These are phyloP conservation scores for Parmelia sp. DNA, from an alignment of 495 filamentous ascomycete genomes.

Conservation along the genomic window DNA sequence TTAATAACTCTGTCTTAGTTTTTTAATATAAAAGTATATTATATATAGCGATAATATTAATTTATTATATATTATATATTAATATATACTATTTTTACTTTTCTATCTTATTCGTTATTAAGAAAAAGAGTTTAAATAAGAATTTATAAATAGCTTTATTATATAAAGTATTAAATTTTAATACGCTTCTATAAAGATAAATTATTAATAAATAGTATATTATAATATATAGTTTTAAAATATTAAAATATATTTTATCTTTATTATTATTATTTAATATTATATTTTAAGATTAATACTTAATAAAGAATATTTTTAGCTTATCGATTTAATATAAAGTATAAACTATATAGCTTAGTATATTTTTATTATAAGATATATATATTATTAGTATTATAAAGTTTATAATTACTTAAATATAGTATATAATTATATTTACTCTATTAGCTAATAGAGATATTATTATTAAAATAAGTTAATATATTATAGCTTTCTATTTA, in stretches of 20 bases:
- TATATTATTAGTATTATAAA: not conserved
- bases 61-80: not conserved
- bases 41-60: not conserved
- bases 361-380: conserved; percentile 2
- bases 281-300: not conserved
- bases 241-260: not conserved
- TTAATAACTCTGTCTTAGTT: not conserved
- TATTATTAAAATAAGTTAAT: conserved; percentile 9
- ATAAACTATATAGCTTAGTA: not conserved
- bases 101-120: not conserved
- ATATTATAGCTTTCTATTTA: conserved; percentile 8
- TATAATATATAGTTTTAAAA: not conserved
- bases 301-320: not conserved
- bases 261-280: conserved; percentile 4
- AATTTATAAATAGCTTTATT: not conserved
- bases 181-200: not conserved
- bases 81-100: not conserved
- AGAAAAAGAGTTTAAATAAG: not conserved
- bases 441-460: not conserved
- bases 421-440: not conserved
- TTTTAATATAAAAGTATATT: not conserved
- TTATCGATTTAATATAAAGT: not conserved
- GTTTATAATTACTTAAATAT: not conserved
- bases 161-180: not conserved
- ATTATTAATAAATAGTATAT: not conserved